These are phyloP conservation scores for Leptosphaerulina australis DNA, from an alignment of 2,329 filamentous ascomycete genomes.

Conservation along the genomic window DNA sequence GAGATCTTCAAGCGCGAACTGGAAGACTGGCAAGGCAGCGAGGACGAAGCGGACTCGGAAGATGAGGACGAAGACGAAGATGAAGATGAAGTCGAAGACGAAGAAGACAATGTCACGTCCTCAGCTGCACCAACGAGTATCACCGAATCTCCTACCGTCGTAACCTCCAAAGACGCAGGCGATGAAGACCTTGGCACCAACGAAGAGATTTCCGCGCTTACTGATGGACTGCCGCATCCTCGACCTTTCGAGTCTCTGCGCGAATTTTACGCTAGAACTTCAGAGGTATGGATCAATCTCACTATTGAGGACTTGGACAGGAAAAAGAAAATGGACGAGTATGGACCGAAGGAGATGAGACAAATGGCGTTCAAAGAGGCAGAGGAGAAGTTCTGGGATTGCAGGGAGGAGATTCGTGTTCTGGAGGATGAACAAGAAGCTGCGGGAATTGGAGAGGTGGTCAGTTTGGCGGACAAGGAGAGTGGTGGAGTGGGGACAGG, in stretches of 20 bases:
- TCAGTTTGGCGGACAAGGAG: conserved; percentile 77
- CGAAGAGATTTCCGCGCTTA: conserved; percentile 62
- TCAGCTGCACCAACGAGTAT: conserved; percentile 61
- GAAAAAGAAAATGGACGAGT: conserved; percentile 63
- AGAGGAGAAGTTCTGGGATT: conserved; percentile 99
- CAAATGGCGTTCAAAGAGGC: conserved; percentile 87
- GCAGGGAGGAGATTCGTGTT: conserved; percentile 86
- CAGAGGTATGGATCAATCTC: conserved; percentile 87
- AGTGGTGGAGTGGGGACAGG: conserved; percentile 49
- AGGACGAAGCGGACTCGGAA: conserved; percentile 52
- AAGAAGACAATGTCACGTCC: conserved; percentile 58
- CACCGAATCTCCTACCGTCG: conserved; percentile 30
- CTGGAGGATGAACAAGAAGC: conserved; percentile 96
- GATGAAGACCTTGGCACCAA: conserved; percentile 55
- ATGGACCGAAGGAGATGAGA: conserved; percentile 80
- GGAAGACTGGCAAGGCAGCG: conserved; percentile 75
- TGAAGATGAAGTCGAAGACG: conserved; percentile 45
- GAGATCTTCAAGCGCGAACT: conserved; percentile 86
- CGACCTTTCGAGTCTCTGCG: conserved; percentile 87
- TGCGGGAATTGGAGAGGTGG: conserved; percentile 91
- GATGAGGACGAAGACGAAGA: conserved; percentile 57
- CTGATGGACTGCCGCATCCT: conserved; percentile 74
- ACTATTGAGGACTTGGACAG: conserved; percentile 71
- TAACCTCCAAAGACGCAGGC: conserved; percentile 27
- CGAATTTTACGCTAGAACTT: conserved; percentile 90